These are phyloP conservation scores for Phytophthora nicotianae DNA, from an alignment of 352 stramenopile genomes.

Conservation along the genomic window DNA sequence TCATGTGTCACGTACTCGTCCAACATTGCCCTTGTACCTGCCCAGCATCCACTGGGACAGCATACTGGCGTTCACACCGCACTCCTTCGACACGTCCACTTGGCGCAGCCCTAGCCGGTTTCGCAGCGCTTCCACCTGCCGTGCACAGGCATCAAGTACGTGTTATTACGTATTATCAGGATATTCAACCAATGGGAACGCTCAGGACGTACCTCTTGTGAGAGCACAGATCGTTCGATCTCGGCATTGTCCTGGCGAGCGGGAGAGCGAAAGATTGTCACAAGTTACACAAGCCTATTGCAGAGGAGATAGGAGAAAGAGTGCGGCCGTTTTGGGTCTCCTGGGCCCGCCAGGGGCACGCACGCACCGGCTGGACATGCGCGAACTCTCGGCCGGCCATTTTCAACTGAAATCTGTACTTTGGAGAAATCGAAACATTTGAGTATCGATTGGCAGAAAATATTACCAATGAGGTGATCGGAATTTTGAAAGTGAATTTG, in stretches of 20 bases:
- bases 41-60: constrained; percentile 89
- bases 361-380: constrained; percentile 74
- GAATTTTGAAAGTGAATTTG: constrained; percentile 11
- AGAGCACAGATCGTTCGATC: constrained; percentile 81
- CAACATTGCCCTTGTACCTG: constrained; percentile 85
- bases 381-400: constrained; percentile 75
- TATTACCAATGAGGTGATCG: neutral
- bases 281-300: constrained; percentile 6
- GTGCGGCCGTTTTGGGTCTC: neutral
- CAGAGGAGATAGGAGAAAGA: constrained; percentile 15
- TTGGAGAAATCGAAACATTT: neutral
- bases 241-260: constrained; percentile 78
- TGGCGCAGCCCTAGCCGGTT: constrained; percentile 76
- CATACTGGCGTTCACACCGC: constrained; percentile 86
- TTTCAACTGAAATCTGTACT: constrained; percentile 10
- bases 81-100: constrained; percentile 87
- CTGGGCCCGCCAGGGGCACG: constrained; percentile 1
- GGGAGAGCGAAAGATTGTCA: constrained; percentile 8
- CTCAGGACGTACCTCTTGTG: constrained; percentile 55
- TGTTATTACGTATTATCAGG: constrained; percentile 7
- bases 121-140: constrained; percentile 74
- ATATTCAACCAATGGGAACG: neutral
- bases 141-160: constrained; percentile 3
- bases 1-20: constrained; percentile 45
- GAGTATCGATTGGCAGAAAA: constrained; percentile 37